Conservation (phyloP, 2,329 filamentous ascomycete genomes). For the Alternaria panax region DNA sequence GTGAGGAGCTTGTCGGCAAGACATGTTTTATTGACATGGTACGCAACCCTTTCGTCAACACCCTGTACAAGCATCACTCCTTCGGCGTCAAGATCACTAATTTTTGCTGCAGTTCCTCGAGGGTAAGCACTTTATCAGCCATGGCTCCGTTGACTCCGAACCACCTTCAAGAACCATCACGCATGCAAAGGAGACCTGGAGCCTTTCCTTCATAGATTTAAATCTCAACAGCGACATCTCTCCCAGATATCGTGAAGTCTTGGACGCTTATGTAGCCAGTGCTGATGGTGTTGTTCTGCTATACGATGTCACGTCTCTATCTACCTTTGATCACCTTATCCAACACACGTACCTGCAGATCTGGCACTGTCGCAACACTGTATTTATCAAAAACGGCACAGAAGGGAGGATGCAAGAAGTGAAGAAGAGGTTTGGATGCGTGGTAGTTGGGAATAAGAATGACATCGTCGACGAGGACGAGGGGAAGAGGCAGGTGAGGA, state of each 20-base stretch:
- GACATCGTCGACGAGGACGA: slow-evolving; percentile 22
- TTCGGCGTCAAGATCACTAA: not conserved
- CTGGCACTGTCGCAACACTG: slow-evolving; percentile 19
- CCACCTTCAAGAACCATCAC: slow-evolving; percentile 15
- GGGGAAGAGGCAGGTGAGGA: slow-evolving; percentile 21
- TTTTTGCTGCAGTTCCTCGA: slow-evolving; percentile 10
- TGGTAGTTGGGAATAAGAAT: slow-evolving; percentile 39
- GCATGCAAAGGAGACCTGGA: slow-evolving; percentile 14
- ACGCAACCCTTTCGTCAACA: not conserved
- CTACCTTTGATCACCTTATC: slow-evolving; percentile 33
- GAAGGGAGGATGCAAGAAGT: slow-evolving; percentile 3
- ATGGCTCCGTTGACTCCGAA: slow-evolving; percentile 11
- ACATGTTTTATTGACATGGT: slow-evolving; percentile 39
- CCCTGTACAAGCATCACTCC: not conserved
- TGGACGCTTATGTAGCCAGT: slow-evolving; percentile 10
- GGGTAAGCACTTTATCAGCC: slow-evolving; percentile 12
- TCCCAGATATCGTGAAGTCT: not conserved
- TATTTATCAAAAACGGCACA: not conserved
- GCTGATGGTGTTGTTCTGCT: slow-evolving; percentile 39
- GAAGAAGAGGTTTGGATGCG: slow-evolving; percentile 33
- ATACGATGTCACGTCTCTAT: slow-evolving; percentile 35
- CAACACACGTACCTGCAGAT: slow-evolving; percentile 26
- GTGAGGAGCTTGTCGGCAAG: slow-evolving; percentile 34
- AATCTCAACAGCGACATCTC: slow-evolving; percentile 22
- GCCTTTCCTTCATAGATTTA: slow-evolving; percentile 30